These are phyloP conservation scores for Termitomyces sp. DNA, from an alignment of 768 basidiomycete species.

Conservation along the genomic window DNA sequence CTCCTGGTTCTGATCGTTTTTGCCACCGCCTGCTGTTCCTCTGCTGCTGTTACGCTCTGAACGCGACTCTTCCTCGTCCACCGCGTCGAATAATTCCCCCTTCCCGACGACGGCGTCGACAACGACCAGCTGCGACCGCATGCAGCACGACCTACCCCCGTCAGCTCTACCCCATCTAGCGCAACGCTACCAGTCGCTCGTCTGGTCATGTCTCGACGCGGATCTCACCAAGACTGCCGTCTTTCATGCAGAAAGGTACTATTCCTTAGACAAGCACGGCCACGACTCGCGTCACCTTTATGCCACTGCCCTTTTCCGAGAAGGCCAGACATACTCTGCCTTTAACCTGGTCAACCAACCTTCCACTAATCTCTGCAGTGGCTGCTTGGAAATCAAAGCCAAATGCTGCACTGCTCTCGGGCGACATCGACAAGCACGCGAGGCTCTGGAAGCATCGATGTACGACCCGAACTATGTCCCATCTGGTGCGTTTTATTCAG, in stretches of 20 bases:
- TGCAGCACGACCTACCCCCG: slow-evolving; percentile 58
- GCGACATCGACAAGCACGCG: slow-evolving; percentile 73
- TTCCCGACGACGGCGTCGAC: slow-evolving; percentile 22
- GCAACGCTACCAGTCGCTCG: slow-evolving; percentile 67
- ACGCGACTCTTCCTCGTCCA: slow-evolving; percentile 12
- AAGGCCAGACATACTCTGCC: slow-evolving; percentile 77
- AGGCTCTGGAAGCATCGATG: slow-evolving; percentile 64
- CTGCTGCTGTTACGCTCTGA: slow-evolving; percentile 3
- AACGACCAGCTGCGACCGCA: slow-evolving; percentile 32
- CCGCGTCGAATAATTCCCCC: slow-evolving; percentile 8
- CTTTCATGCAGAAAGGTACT: slow-evolving; percentile 88
- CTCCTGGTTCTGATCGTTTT: slow-evolving; percentile 17
- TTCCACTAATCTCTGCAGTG: slow-evolving; percentile 59
- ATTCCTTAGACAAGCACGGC: slow-evolving; percentile 62
- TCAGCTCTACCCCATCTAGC: slow-evolving; percentile 55
- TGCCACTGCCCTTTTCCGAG: slow-evolving; percentile 71
- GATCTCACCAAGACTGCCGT: slow-evolving; percentile 78
- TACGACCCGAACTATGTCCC: slow-evolving; percentile 51
- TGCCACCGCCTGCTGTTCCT: slow-evolving; percentile 12
- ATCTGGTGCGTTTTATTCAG: slow-evolving; percentile 46
- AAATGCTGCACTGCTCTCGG: slow-evolving; percentile 73
- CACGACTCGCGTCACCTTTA: slow-evolving; percentile 87
- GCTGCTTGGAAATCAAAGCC: slow-evolving; percentile 79
- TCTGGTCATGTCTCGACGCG: slow-evolving; percentile 84
- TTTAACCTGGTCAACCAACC: slow-evolving; percentile 64